A percentile compares a stretch with the other conserved stretches of the same genome.
phyloP scores from a whole-genome alignment of 2,329 filamentous ascomycete species.

The Scedosporium aurantiacum region DNA sequence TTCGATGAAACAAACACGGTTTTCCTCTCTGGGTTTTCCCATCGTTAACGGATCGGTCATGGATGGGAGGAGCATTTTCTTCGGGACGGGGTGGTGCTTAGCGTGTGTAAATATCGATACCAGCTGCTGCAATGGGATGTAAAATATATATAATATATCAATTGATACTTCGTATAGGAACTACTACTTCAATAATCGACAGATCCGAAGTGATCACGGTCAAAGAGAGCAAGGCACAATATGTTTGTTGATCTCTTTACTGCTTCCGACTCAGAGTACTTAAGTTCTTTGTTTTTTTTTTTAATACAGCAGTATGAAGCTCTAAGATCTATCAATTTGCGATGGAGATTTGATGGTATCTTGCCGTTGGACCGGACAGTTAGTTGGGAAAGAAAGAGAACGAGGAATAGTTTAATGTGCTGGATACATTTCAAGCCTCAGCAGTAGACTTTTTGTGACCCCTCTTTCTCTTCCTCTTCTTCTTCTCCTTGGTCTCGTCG shows the following conservation, averaged over 20 bases:
- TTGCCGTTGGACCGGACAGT: slow-evolving; percentile 1
- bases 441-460: slow-evolving; percentile 29
- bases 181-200: too few species aligned
- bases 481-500: slow-evolving; percentile 20
- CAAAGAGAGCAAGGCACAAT: too few species aligned
- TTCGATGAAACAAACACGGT: not conserved
- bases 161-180: too few species aligned
- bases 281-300: too few species aligned
- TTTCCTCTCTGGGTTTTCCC: not conserved
- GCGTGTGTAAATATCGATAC: not conserved
- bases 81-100: not conserved
- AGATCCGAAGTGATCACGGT: too few species aligned
- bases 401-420: not conserved
- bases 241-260: too few species aligned
- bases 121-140: not conserved
- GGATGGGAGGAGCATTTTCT: not conserved
- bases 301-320: not conserved
- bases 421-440: slow-evolving; percentile 10
- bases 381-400: not conserved
- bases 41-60: not conserved
- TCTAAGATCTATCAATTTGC: not conserved
- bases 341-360: not conserved
- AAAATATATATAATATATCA: slow-evolving; percentile 1
- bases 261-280: too few species aligned
- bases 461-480: slow-evolving; percentile 43